Conservation (phyloP, 108 stramenopile species). For the Poteriospumella lacustris region DNA sequence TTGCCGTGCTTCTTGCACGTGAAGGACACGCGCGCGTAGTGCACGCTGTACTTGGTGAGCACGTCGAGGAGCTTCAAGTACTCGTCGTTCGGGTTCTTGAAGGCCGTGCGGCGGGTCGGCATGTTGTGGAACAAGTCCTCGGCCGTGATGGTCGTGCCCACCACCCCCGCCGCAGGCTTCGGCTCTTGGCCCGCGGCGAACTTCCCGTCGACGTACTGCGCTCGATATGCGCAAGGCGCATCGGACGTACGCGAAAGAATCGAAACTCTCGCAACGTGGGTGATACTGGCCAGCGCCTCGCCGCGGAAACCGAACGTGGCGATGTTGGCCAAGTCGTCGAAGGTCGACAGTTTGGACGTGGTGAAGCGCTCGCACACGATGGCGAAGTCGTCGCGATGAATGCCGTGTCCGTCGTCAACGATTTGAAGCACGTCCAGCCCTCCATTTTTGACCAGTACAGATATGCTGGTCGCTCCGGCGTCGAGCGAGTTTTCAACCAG, state of each 20-base stretch:
- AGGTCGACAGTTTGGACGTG: constrained; percentile 74
- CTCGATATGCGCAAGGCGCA: constrained; percentile 62
- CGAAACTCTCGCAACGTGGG: constrained; percentile 53
- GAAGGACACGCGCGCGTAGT: constrained; percentile 77
- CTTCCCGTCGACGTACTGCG: constrained; percentile 70
- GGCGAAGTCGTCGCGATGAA: constrained; percentile 60
- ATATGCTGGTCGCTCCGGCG: constrained; percentile 63
- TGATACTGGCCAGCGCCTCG: constrained; percentile 71
- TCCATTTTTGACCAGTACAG: constrained; percentile 47
- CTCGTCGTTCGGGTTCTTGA: constrained; percentile 72
- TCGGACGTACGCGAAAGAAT: constrained; percentile 44
- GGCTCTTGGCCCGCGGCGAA: constrained; percentile 45
- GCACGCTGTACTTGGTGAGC: constrained; percentile 80
- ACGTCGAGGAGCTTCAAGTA: constrained; percentile 71
- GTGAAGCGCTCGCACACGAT: constrained; percentile 89
- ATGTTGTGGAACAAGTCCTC: constrained; percentile 95
- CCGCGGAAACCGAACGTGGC: constrained; percentile 96
- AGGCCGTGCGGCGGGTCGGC: constrained; percentile 69
- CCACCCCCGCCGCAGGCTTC: constrained; percentile 72
- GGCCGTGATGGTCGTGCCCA: constrained; percentile 78
- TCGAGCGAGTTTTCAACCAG: constrained; percentile 92
- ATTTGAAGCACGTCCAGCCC: constrained; percentile 55
- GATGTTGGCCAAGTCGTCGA: constrained; percentile 74
- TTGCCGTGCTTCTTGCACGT: constrained; percentile 61
- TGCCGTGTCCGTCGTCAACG: constrained; percentile 69